Conservation (phyloP, 2,329 filamentous ascomycete species). For the Talaromyces amestolkiae region DNA sequence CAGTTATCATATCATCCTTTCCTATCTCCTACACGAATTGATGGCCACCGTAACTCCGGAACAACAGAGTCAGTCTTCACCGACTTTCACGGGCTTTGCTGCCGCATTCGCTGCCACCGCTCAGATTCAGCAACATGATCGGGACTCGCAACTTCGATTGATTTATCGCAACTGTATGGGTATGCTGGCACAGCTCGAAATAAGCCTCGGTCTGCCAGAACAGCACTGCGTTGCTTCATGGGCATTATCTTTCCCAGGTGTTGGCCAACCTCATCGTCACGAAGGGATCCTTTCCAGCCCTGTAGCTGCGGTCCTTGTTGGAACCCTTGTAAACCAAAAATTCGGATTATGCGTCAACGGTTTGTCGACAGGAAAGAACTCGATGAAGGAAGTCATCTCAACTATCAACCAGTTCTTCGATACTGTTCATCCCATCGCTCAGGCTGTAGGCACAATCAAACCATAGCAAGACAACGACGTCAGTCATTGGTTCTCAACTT, state of each 20-base stretch:
- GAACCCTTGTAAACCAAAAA: constrained; percentile 14
- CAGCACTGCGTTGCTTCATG: constrained; percentile 14
- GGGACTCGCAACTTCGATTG: constrained; percentile 15
- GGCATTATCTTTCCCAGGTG: not conserved
- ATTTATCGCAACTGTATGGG: constrained; percentile 18
- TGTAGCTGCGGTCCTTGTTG: constrained; percentile 10
- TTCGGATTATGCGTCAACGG: constrained; percentile 19
- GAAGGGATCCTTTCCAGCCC: constrained; percentile 11
- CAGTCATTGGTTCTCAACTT: not conserved
- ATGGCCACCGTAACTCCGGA: constrained; percentile 9
- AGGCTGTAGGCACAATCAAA: not conserved
- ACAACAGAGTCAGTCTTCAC: constrained; percentile 12
- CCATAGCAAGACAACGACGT: not conserved
- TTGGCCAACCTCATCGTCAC: not conserved
- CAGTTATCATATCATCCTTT: constrained; percentile 20
- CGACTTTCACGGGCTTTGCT: constrained; percentile 9
- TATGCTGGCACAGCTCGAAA: constrained; percentile 18
- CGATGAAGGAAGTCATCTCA: constrained; percentile 18
- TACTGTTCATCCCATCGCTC: not conserved
- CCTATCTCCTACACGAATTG: constrained; percentile 19
- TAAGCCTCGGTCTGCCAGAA: constrained; percentile 17
- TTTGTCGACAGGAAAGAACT: constrained; percentile 16
- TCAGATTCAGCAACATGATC: constrained; percentile 2
- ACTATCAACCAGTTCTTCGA: constrained; percentile 18
- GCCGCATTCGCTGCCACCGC: constrained; percentile 8